Evolutionary conservation across 1,284 basidiomycete genomes (phyloP).

Genomic region (Leucocoprinus gongylophorus): DNA sequence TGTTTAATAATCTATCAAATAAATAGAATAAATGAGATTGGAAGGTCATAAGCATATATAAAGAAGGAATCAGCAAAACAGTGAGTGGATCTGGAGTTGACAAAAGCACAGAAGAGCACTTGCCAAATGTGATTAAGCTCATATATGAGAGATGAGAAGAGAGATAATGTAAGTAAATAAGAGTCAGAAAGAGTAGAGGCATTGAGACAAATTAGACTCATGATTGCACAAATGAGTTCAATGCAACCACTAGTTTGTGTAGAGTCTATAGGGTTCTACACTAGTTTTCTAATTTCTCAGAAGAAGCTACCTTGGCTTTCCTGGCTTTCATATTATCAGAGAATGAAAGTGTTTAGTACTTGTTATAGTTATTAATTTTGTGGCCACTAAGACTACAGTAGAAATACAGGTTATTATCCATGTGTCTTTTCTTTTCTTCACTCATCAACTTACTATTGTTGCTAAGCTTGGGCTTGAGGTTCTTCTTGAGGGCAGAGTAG

Average conservation of each 20-base stretch:
- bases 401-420: background rate
- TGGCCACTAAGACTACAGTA: background rate
- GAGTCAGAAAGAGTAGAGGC: background rate
- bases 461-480: no score
- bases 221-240: background rate
- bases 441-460: no score
- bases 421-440: background rate
- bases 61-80: background rate
- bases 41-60: background rate
- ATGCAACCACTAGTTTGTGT: background rate
- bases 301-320: no score
- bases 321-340: no score
- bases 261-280: background rate
- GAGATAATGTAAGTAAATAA: background rate
- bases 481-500: no score
- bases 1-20: background rate
- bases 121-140: background rate
- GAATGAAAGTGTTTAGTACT: no score
- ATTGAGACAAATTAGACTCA: background rate
- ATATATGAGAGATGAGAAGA: background rate
- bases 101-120: background rate
- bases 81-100: background rate
- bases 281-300: background rate
- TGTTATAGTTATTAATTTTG: background rate
- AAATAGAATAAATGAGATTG: no score